Base-by-base conservation (phyloP, 2,329 filamentous ascomycete species). In the Colletotrichum falcatum region DNA sequence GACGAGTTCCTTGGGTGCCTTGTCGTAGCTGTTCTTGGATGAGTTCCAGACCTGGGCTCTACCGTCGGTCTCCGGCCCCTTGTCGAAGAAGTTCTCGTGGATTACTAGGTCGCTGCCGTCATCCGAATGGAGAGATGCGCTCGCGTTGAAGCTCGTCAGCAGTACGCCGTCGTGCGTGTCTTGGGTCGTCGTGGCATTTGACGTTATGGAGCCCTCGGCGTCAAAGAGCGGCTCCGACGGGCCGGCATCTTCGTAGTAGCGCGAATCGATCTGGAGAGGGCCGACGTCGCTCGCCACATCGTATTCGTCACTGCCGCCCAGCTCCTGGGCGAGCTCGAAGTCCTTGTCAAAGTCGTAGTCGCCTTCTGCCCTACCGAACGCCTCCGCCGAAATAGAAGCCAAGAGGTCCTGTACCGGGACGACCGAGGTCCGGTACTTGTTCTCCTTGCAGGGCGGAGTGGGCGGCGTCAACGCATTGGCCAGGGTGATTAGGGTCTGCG, bases 401-500 rank as follows among this genome's bases (percentile, higher is more conserved):
- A 99, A 88, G 81, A 99, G 89, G 74, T 98, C 92, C 75, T 96
- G 86, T 8, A 99, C 88, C 0, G 94, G 94, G 70, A 97, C 90
- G 4, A 97, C 88, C 72, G 95, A 89, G 0, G 95, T 98, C 44
- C 93, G 89, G 79, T 97, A 99, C 77, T 96, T 96, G 73, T 91
- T 89, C 74, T 92, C 91, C 72, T 92, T 94, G 76, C 89, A 95
- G 1, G 95, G 94, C 0, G 94, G 92, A 9, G 90, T 91, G 1
- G 96, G 95, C 5, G 95, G 96, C 46, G 91, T 90, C 5, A 99
- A 85, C 0, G 92, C 94, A 76, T 92, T 94, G 20, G 95, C 82
- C 51, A 97, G 87, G 2, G 88, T 87, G 62, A 97, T 91, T 18
- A 99, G 86, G 0, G 96, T 99, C 79, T 98, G 94, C 0, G 94